Conservation (phyloP, 495 filamentous ascomycete genomes). For the Aspergillus campestris region DNA sequence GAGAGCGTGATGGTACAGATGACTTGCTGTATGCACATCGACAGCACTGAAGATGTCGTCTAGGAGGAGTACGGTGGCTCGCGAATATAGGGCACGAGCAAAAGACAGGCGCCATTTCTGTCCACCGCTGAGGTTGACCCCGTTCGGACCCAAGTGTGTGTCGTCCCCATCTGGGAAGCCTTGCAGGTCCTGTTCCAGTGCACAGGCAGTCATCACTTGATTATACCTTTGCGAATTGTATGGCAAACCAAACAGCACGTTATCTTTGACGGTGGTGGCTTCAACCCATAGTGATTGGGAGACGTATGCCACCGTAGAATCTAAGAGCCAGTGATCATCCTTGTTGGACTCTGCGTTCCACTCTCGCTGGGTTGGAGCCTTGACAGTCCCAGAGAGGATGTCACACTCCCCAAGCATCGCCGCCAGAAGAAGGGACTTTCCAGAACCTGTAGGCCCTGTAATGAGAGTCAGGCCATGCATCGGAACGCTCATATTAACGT, state of each 20-base stretch:
- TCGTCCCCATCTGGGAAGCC: slow-evolving; percentile 58
- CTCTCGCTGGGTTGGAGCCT: slow-evolving; percentile 21
- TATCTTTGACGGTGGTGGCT: slow-evolving; percentile 60
- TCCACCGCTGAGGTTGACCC: slow-evolving; percentile 67
- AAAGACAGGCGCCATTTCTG: slow-evolving; percentile 68
- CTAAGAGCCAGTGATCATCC: slow-evolving; percentile 23
- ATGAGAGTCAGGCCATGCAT: slow-evolving; percentile 53
- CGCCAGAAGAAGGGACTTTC: slow-evolving; percentile 47
- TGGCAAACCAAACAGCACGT: slow-evolving; percentile 59
- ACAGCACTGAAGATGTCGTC: slow-evolving; percentile 66
- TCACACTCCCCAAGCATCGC: slow-evolving; percentile 47
- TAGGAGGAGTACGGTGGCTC: slow-evolving; percentile 61
- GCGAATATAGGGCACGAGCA: slow-evolving; percentile 65
- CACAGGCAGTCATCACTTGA: slow-evolving; percentile 53
- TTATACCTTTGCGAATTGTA: slow-evolving; percentile 49
- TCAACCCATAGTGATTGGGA: slow-evolving; percentile 72
- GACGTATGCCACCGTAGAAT: slow-evolving; percentile 55
- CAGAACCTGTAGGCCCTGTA: slow-evolving; percentile 38
- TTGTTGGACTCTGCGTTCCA: not conserved
- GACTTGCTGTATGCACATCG: slow-evolving; percentile 57
- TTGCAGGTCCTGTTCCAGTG: slow-evolving; percentile 58
- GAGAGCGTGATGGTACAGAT: slow-evolving; percentile 60
- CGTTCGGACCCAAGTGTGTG: slow-evolving; percentile 64
- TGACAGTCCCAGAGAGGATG: slow-evolving; percentile 27
- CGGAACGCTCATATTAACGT: slow-evolving; percentile 54